A percentile compares a stretch with the other conserved stretches of the same genome.
Conservation (phyloP, 345 rosid species). For the Linum lewisii region DNA sequence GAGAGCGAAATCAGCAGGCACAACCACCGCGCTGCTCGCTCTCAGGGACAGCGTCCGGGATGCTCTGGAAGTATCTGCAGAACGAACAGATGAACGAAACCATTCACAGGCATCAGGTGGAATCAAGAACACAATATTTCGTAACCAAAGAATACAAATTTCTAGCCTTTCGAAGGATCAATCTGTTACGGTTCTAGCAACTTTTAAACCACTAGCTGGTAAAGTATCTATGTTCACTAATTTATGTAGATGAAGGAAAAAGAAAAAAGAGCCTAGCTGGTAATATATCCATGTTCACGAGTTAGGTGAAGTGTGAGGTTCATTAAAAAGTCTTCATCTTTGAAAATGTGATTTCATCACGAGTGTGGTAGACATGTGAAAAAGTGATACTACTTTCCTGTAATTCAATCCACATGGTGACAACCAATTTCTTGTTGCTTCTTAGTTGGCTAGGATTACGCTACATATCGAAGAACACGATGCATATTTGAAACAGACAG, state of each 20-base stretch:
- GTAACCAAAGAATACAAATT: too few relatives aligned
- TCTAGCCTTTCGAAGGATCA: too few relatives aligned
- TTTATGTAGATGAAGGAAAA: too few relatives aligned
- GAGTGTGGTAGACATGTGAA: too few relatives aligned
- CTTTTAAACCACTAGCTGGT: background rate
- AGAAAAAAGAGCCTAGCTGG: background rate
- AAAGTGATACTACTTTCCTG: too few relatives aligned
- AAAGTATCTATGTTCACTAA: too few relatives aligned
- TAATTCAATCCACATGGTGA: too few relatives aligned
- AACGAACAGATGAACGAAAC: background rate
- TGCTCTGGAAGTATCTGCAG: slow-evolving; percentile 84
- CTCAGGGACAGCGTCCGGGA: slow-evolving; percentile 61
- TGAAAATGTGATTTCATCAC: too few relatives aligned
- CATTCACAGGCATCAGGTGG: background rate
- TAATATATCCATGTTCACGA: background rate
- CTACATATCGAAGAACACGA: background rate
- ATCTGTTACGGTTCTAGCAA: background rate
- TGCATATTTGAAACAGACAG: background rate
- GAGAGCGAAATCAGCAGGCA: slow-evolving; percentile 45
- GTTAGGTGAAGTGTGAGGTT: background rate
- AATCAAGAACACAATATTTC: too few relatives aligned
- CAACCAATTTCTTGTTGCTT: too few relatives aligned
- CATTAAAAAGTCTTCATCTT: too few relatives aligned
- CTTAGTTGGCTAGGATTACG: background rate
- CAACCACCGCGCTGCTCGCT: slow-evolving; percentile 89